These are phyloP conservation scores for Colletotrichum godetiae DNA, from an alignment of 2,329 filamentous ascomycete genomes.

Conservation along the genomic window DNA sequence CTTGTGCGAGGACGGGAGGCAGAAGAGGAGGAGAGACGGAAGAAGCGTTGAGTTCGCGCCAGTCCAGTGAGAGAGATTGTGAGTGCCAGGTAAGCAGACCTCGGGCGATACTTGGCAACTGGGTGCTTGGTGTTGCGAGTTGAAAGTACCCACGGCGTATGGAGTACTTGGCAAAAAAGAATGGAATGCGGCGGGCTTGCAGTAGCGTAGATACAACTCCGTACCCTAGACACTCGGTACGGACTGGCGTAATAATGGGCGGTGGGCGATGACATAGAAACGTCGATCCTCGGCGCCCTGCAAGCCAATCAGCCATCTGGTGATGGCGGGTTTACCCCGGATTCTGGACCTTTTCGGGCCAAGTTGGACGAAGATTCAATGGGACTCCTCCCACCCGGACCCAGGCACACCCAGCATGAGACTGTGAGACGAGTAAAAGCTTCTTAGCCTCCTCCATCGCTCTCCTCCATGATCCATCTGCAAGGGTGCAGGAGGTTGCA, in stretches of 20 bases:
- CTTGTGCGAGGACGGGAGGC: neutral
- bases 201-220: neutral
- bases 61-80: neutral
- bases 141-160: neutral
- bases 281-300: conserved; percentile 20
- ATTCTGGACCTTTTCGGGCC: conserved; percentile 30
- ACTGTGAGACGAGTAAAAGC: neutral
- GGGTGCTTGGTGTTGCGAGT: neutral
- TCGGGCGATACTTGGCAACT: neutral
- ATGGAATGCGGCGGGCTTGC: neutral
- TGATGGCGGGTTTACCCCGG: conserved; percentile 25
- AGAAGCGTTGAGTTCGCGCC: neutral
- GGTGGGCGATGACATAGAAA: conserved; percentile 34
- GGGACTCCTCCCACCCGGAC: conserved; percentile 11
- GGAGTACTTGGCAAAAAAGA: neutral
- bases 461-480: neutral
- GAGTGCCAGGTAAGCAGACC: neutral
- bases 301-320: conserved; percentile 21
- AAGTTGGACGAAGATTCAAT: conserved; percentile 3
- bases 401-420: conserved; percentile 7
- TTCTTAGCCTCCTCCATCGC: neutral
- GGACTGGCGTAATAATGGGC: conserved; percentile 4
- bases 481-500: neutral
- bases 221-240: neutral
- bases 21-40: neutral